Evolutionary conservation across 768 basidiomycete species (phyloP).

Genomic region (Mycena galopus): DNA sequence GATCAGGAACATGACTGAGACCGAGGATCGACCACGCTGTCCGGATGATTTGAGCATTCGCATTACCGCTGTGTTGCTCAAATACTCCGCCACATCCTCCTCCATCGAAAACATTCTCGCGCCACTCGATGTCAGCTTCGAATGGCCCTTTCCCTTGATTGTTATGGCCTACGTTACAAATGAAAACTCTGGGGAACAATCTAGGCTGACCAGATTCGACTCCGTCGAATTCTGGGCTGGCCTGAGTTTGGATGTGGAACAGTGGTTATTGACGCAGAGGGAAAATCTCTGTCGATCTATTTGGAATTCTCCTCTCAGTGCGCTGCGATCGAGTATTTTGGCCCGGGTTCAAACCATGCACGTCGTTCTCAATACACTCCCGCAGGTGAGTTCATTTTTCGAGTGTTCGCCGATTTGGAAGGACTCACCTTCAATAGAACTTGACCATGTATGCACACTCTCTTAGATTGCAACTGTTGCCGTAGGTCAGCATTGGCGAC

Average conservation of each 20-base stretch:
- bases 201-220: not conserved
- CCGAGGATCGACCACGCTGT: not conserved
- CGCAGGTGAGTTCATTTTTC: not conserved
- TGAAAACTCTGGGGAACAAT: not conserved
- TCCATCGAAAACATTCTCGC: not conserved
- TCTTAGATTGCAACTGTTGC: too few species aligned
- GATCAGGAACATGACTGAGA: not conserved
- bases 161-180: not conserved
- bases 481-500: not conserved
- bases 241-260: not conserved
- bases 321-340: not conserved
- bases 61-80: not conserved
- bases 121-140: not conserved
- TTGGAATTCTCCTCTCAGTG: not conserved
- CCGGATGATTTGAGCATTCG: not conserved
- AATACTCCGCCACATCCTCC: not conserved
- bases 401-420: not conserved
- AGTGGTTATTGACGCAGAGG: not conserved
- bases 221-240: not conserved
- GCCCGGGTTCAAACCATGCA: not conserved
- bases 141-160: not conserved
- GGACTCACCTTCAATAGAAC: not conserved
- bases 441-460: not conserved
- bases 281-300: not conserved
- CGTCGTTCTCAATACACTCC: not conserved